phyloP scores from a whole-genome alignment of 768 basidiomycete species.

The Lentinula boryana region DNA sequence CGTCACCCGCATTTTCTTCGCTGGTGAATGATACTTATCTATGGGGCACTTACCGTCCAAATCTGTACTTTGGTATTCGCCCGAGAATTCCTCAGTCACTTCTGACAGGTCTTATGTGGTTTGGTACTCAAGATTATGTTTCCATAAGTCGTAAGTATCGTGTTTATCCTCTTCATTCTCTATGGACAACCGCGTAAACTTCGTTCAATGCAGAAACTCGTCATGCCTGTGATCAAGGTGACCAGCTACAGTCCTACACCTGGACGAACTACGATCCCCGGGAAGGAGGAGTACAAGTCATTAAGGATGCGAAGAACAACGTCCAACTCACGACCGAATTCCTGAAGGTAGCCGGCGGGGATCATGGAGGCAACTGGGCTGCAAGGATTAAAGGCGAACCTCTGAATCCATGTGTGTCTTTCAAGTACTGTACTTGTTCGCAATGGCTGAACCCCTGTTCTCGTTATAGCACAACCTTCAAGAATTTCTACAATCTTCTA shows the following conservation, averaged over 20 bases:
- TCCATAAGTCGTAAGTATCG: slow-evolving; percentile 55
- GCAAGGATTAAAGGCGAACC: slow-evolving; percentile 79
- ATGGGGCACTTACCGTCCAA: slow-evolving; percentile 88
- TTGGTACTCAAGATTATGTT: slow-evolving; percentile 80
- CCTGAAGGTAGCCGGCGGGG: slow-evolving; percentile 78
- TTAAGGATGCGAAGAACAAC: slow-evolving; percentile 79
- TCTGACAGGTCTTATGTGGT: slow-evolving; percentile 93
- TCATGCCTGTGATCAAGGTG: slow-evolving; percentile 86
- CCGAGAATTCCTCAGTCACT: slow-evolving; percentile 85
- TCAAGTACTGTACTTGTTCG: slow-evolving; percentile 1
- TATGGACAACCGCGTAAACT: slow-evolving; percentile 2
- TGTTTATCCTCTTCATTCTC: background rate
- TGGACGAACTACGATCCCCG: slow-evolving; percentile 87
- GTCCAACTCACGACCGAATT: slow-evolving; percentile 81
- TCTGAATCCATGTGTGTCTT: slow-evolving; percentile 50
- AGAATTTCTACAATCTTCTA: slow-evolving; percentile 82
- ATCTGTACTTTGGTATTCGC: slow-evolving; percentile 91
- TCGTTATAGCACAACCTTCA: slow-evolving; percentile 37
- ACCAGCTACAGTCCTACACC: slow-evolving; percentile 74
- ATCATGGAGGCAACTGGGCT: slow-evolving; percentile 85
- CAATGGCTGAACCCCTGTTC: background rate
- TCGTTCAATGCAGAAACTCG: slow-evolving; percentile 49
- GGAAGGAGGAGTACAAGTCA: slow-evolving; percentile 78
- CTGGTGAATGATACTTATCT: slow-evolving; percentile 50
- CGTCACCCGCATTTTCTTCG: slow-evolving; percentile 29